A percentile compares a stretch with the other conserved stretches of the same genome.
Conservation (phyloP, 2,329 filamentous ascomycete species). For the Scolecobasidium constrictum region DNA sequence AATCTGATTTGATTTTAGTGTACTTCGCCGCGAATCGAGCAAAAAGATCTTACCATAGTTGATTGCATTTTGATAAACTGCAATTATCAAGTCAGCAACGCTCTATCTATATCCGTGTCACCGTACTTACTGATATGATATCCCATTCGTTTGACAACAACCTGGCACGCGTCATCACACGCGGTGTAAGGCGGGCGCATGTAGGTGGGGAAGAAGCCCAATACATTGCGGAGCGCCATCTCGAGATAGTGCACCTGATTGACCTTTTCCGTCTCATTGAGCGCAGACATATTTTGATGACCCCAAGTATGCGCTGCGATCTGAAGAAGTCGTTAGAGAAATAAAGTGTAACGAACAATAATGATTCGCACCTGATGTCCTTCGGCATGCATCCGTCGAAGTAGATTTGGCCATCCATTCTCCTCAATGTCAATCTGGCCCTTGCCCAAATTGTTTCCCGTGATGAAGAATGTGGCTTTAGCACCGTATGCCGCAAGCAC, state of each 20-base stretch:
- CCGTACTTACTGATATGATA: conserved; percentile 53
- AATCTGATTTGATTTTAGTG: too few species aligned
- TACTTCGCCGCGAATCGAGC: too few species aligned
- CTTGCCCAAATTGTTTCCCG: conserved; percentile 46
- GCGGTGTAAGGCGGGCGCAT: conserved; percentile 40
- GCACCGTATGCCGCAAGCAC: conserved; percentile 48
- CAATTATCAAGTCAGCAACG: too few species aligned
- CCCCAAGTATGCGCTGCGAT: conserved; percentile 49
- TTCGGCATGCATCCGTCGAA: conserved; percentile 43
- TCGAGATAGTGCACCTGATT: conserved; percentile 43
- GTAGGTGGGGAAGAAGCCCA: conserved; percentile 46
- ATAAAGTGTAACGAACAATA: too few species aligned
- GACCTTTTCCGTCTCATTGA: conserved; percentile 32
- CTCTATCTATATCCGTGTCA: too few species aligned
- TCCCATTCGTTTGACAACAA: conserved; percentile 33
- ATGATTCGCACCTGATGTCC: too few species aligned
- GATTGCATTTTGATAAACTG: too few species aligned
- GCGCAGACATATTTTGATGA: conserved; percentile 36
- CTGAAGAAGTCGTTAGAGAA: too few species aligned
- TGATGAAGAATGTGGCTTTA: conserved; percentile 59
- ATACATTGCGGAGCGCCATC: conserved; percentile 43
- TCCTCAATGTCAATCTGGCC: conserved; percentile 43
- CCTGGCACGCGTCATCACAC: conserved; percentile 31
- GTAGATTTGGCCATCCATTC: conserved; percentile 35
- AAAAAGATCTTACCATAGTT: too few species aligned